phyloP scores from a whole-genome alignment of 1,284 basidiomycete species.

The Ganoderma sinense region DNA sequence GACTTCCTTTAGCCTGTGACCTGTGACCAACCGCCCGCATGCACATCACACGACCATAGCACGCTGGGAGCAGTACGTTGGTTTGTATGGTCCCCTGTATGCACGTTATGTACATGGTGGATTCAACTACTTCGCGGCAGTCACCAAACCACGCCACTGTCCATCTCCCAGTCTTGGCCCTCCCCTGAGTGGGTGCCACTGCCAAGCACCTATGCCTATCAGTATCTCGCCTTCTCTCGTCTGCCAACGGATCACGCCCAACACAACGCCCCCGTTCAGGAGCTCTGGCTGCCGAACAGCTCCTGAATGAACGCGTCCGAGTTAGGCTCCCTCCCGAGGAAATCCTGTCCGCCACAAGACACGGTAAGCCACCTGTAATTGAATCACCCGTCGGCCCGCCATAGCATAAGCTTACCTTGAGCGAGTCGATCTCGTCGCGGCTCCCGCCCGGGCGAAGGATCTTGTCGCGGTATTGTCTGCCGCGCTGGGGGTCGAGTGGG shows the following conservation, averaged over 20 bases:
- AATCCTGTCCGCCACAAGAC: constrained; percentile 51
- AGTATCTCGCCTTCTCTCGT: background rate
- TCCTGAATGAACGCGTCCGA: constrained; percentile 80
- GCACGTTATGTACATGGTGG: background rate
- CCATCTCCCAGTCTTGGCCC: background rate
- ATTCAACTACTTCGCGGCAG: background rate
- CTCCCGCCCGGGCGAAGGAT: constrained; percentile 65
- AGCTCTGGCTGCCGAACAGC: constrained; percentile 52
- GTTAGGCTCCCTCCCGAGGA: constrained; percentile 81
- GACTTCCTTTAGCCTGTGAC: background rate
- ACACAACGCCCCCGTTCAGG: background rate
- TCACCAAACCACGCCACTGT: background rate
- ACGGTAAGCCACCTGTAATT: background rate
- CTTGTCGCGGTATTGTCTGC: constrained; percentile 57
- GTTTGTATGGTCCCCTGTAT: background rate
- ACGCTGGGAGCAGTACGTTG: background rate
- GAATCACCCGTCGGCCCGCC: background rate
- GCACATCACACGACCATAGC: background rate
- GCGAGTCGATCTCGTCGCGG: constrained; percentile 63
- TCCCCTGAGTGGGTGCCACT: background rate
- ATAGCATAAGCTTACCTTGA: constrained; percentile 48
- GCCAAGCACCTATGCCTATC: background rate
- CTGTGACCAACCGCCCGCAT: background rate
- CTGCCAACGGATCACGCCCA: background rate
- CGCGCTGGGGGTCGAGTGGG: constrained; percentile 71